A percentile compares a stretch with the other conserved stretches of the same genome.
These are phyloP conservation scores for Chrysoporthe deuterocubensis DNA, from an alignment of 2,329 filamentous ascomycete genomes.

Conservation along the genomic window DNA sequence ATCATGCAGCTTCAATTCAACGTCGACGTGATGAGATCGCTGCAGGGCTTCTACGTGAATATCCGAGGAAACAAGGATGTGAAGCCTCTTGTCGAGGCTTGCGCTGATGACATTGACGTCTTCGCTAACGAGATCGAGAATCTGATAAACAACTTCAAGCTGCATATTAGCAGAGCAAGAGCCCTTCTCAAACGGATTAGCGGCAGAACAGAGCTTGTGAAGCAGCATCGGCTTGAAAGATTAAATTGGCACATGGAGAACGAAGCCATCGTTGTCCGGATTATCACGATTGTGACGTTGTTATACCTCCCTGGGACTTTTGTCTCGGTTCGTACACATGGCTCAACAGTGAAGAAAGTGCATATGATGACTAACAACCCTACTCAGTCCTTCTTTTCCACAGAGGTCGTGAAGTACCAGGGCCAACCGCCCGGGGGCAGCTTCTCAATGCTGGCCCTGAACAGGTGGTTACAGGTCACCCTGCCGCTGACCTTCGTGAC, in stretches of 20 bases:
- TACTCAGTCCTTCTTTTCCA: conserved; percentile 29
- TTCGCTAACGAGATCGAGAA: conserved; percentile 38
- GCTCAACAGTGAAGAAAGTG: neutral
- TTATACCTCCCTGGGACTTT: conserved; percentile 37
- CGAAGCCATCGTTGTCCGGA: conserved; percentile 34
- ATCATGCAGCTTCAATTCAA: conserved; percentile 44
- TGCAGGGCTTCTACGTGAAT: conserved; percentile 37
- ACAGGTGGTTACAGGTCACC: conserved; percentile 29
- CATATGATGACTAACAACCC: neutral
- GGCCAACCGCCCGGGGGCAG: conserved; percentile 15
- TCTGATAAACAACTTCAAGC: conserved; percentile 41
- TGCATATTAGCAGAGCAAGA: conserved; percentile 41
- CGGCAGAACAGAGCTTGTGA: conserved; percentile 42
- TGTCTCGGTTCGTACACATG: conserved; percentile 30
- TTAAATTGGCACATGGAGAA: conserved; percentile 37
- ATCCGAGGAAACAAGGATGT: conserved; percentile 34
- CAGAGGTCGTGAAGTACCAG: conserved; percentile 31
- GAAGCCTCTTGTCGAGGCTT: conserved; percentile 25
- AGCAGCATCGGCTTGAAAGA: conserved; percentile 33
- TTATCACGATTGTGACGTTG: conserved; percentile 37
- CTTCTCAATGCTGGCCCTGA: conserved; percentile 27
- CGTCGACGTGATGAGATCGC: conserved; percentile 39
- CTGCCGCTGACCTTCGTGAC: conserved; percentile 28
- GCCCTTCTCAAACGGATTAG: conserved; percentile 39
- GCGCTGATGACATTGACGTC: conserved; percentile 32